A percentile compares a stretch with the other conserved stretches of the same genome.
phyloP scores from a whole-genome alignment of 345 rosid species.

The Nasturtium officinale region DNA sequence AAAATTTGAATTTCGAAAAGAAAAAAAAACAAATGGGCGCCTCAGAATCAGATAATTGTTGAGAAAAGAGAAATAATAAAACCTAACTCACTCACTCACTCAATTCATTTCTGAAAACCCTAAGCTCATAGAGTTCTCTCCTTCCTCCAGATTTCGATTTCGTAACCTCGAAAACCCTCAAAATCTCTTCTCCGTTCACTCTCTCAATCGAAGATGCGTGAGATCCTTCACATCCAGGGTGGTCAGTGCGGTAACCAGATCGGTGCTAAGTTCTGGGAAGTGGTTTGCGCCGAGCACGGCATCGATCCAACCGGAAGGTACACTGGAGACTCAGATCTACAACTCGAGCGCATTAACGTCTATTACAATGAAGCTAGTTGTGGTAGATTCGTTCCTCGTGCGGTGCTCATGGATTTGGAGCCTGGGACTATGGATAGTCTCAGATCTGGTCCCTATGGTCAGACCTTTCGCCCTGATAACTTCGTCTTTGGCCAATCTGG shows the following conservation, averaged over 20 bases:
- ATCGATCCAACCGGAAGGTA: slow-evolving; percentile 34
- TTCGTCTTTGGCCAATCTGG: slow-evolving; percentile 35
- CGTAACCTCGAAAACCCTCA: neutral
- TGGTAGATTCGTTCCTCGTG: slow-evolving; percentile 35
- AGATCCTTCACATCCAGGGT: slow-evolving; percentile 38
- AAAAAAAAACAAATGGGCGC: slow-evolving; percentile 18
- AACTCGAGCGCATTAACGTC: slow-evolving; percentile 29
- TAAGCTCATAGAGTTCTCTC: neutral
- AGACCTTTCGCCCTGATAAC: slow-evolving; percentile 36
- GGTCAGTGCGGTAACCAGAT: slow-evolving; percentile 37
- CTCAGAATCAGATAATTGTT: neutral
- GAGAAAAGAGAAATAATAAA: neutral
- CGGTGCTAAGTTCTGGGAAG: slow-evolving; percentile 32
- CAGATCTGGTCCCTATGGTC: slow-evolving; percentile 38
- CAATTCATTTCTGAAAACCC: neutral
- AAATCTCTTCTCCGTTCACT: slow-evolving; percentile 2
- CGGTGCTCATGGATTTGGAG: slow-evolving; percentile 36
- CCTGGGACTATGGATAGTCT: slow-evolving; percentile 37
- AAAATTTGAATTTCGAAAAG: slow-evolving; percentile 19
- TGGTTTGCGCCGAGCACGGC: slow-evolving; percentile 30
- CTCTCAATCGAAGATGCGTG: slow-evolving; percentile 29
- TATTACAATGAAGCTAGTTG: slow-evolving; percentile 35
- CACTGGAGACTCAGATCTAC: slow-evolving; percentile 34
- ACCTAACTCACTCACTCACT: slow-evolving; percentile 1
- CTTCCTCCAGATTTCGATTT: neutral